These are phyloP conservation scores for Imleria badia DNA, from an alignment of 768 basidiomycete species.

Conservation along the genomic window DNA sequence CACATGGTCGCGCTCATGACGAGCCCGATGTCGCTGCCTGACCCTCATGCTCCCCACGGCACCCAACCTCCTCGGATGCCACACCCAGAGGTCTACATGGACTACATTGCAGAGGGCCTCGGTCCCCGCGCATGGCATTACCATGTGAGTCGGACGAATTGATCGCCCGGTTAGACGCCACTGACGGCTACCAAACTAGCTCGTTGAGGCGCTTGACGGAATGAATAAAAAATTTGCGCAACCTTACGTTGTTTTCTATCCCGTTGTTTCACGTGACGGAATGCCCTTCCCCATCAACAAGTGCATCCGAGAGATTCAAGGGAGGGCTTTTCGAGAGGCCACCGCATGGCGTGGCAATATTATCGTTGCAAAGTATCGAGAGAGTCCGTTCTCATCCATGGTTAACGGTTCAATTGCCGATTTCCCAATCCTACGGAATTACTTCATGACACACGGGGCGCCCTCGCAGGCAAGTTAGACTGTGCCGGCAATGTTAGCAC, in stretches of 20 bases:
- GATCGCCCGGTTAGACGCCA: conserved; percentile 17
- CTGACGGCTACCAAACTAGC: conserved; percentile 38
- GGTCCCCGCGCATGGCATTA: conserved; percentile 71
- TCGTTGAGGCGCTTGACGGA: conserved; percentile 72
- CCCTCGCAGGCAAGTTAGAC: conserved; percentile 41
- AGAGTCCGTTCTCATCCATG: conserved; percentile 49
- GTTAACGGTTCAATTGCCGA: conserved; percentile 80
- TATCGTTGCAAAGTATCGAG: conserved; percentile 67
- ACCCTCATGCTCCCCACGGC: conserved; percentile 46
- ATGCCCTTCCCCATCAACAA: conserved; percentile 84
- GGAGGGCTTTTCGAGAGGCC: conserved; percentile 55
- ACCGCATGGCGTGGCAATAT: conserved; percentile 80
- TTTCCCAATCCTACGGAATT: conserved; percentile 80
- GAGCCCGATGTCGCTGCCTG: conserved; percentile 49
- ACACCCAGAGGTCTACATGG: conserved; percentile 84
- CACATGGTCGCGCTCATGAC: conserved; percentile 74
- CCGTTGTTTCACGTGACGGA: conserved; percentile 70
- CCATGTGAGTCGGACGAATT: conserved; percentile 47
- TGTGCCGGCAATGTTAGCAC: conserved; percentile 15
- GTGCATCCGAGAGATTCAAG: conserved; percentile 73
- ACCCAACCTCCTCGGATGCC: conserved; percentile 61
- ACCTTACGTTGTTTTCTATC: conserved; percentile 83
- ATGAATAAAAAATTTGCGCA: conserved; percentile 78
- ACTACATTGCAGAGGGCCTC: conserved; percentile 75
- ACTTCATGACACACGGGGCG: conserved; percentile 64